Conservation (phyloP, 2,329 filamentous ascomycete species). For the Cladosporium sp. region DNA sequence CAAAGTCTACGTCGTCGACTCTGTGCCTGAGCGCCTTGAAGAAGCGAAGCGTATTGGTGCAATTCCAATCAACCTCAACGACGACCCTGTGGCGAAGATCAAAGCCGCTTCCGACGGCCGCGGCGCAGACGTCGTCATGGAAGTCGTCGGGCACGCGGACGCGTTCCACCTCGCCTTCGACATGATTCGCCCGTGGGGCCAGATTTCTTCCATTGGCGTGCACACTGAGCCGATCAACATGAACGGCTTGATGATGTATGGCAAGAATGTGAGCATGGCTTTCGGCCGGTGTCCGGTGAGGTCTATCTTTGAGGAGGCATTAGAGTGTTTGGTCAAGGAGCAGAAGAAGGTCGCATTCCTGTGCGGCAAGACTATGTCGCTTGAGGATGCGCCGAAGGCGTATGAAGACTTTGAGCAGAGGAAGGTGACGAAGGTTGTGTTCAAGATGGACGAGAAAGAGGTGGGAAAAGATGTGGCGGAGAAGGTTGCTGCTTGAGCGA, state of each 20-base stretch:
- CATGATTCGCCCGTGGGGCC: conserved; percentile 46
- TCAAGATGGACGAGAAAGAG: conserved; percentile 34
- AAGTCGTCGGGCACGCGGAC: conserved; percentile 46
- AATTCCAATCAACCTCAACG: conserved; percentile 71
- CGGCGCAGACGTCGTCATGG: conserved; percentile 78
- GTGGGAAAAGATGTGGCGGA: conserved; percentile 1
- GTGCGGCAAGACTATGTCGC: conserved; percentile 51
- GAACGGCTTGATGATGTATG: conserved; percentile 46
- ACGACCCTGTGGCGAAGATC: conserved; percentile 56
- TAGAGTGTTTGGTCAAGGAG: conserved; percentile 44
- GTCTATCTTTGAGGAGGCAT: conserved; percentile 46
- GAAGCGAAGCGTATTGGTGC: conserved; percentile 71
- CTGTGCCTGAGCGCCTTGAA: conserved; percentile 68
- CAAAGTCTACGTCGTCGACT: conserved; percentile 36
- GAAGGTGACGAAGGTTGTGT: conserved; percentile 52
- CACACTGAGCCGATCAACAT: conserved; percentile 43
- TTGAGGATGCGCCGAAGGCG: conserved; percentile 48
- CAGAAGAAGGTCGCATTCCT: conserved; percentile 50
- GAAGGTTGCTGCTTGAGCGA: conserved; percentile 3
- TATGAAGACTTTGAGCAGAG: conserved; percentile 52
- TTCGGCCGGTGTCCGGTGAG: conserved; percentile 50
- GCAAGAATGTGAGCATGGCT: conserved; percentile 47
- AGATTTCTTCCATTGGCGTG: conserved; percentile 46
- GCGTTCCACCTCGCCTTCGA: conserved; percentile 47
- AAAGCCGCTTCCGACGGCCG: conserved; percentile 72